Evolutionary conservation across 129 eudicot species (phyloP).

Genomic region (Centrapalus pauciflorus): DNA sequence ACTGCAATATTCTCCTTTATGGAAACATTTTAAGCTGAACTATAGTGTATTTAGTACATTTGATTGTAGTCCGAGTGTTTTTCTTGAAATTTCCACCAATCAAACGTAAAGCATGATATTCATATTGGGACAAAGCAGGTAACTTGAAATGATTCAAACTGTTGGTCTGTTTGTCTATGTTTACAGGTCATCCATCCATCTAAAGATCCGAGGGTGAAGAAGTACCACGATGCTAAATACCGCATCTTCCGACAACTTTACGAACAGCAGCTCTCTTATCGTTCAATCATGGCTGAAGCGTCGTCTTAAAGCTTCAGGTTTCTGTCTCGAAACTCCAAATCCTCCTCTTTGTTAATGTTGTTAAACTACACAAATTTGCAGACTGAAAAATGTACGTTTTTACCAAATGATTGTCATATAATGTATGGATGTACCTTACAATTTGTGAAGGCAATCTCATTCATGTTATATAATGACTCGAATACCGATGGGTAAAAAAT

Average conservation of each 20-base stretch:
- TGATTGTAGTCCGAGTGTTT: not conserved
- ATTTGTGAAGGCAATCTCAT: not conserved
- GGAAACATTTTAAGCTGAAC: not conserved
- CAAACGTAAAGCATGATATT: not conserved
- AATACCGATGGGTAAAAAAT: no score
- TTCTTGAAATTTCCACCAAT: not conserved
- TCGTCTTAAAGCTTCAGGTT: slow-evolving; percentile 23
- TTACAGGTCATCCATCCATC: slow-evolving; percentile 79
- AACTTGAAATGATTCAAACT: not conserved
- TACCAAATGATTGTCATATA: not conserved
- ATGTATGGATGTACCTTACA: slow-evolving; percentile 4
- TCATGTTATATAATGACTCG: no score
- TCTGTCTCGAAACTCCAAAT: not conserved
- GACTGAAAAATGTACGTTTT: not conserved
- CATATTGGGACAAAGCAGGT: not conserved
- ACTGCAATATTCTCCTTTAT: no score
- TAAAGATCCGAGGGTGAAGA: slow-evolving; percentile 60
- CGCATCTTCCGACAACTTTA: slow-evolving; percentile 76
- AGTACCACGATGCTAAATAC: slow-evolving; percentile 92
- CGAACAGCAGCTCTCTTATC: slow-evolving; percentile 71
- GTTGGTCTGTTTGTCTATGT: not conserved
- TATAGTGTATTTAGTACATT: not conserved
- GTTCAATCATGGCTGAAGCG: slow-evolving; percentile 73
- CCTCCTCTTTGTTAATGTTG: slow-evolving; percentile 8
- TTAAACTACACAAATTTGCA: not conserved